phyloP scores from a whole-genome alignment of 2,329 filamentous ascomycete genomes.

The Aquanectria penicillioides region DNA sequence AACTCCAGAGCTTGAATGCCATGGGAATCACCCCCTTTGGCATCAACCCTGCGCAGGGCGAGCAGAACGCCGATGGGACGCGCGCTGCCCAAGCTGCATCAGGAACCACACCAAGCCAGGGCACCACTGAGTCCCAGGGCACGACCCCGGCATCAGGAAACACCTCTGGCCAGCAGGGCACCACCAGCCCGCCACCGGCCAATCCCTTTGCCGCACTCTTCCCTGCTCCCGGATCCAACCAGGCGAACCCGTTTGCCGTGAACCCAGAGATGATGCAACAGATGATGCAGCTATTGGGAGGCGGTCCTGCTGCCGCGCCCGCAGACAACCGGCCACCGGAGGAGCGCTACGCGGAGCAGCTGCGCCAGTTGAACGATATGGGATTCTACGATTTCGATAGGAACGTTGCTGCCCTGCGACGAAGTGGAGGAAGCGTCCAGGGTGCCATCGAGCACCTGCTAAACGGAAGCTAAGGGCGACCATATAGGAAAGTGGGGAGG shows the following conservation, averaged over 20 bases:
- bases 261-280: constrained; percentile 66
- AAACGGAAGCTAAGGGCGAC: constrained; percentile 28
- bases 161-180: constrained; percentile 34
- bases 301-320: constrained; percentile 62
- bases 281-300: constrained; percentile 60
- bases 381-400: constrained; percentile 97
- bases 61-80: constrained; percentile 37
- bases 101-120: constrained; percentile 41
- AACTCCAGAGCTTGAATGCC: constrained; percentile 43
- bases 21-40: constrained; percentile 50
- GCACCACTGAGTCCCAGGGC: constrained; percentile 38
- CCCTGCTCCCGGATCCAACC: constrained; percentile 41
- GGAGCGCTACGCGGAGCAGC: constrained; percentile 89
- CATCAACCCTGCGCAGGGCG: constrained; percentile 31
- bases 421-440: constrained; percentile 93
- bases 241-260: constrained; percentile 56
- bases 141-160: constrained; percentile 35
- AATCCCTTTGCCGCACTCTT: constrained; percentile 79
- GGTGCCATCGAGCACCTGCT: constrained; percentile 85
- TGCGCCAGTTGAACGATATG: constrained; percentile 97
- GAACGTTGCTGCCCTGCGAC: constrained; percentile 87
- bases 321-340: constrained; percentile 89
- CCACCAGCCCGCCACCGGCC: constrained; percentile 52
- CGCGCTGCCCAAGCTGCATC: constrained; percentile 41
- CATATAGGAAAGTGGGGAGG: background rate